phyloP scores from a whole-genome alignment of 2,329 filamentous ascomycete genomes.

The Talaromyces amestolkiae region DNA sequence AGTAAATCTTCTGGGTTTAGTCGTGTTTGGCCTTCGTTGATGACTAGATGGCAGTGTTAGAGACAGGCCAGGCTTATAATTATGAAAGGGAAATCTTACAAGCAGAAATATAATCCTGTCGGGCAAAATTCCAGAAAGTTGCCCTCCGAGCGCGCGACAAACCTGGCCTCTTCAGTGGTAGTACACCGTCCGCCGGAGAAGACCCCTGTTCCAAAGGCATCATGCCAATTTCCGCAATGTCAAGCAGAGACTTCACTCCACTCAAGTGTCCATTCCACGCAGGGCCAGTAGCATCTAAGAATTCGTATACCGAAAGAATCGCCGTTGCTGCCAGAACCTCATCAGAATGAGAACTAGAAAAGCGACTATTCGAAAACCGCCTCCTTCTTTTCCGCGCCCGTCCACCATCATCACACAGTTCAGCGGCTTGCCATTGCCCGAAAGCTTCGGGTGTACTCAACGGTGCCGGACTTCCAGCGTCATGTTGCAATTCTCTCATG shows the following conservation, averaged over 20 bases:
- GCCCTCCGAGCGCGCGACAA: constrained; percentile 57
- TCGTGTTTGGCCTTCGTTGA: constrained; percentile 60
- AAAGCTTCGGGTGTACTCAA: constrained; percentile 36
- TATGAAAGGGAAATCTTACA: constrained; percentile 42
- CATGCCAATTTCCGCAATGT: constrained; percentile 43
- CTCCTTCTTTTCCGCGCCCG: constrained; percentile 45
- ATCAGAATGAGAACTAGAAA: constrained; percentile 47
- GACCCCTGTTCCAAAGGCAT: constrained; percentile 40
- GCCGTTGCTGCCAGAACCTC: constrained; percentile 64
- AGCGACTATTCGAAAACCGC: constrained; percentile 45
- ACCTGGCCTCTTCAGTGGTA: constrained; percentile 33
- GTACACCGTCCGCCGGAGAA: constrained; percentile 41
- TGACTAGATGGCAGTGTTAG: constrained; percentile 29
- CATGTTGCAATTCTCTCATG: constrained; percentile 45
- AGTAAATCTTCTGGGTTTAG: constrained; percentile 61
- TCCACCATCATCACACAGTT: constrained; percentile 35
- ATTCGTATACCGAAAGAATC: constrained; percentile 66
- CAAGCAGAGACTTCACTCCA: constrained; percentile 62
- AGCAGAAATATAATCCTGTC: constrained; percentile 64
- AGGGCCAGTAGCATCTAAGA: constrained; percentile 62
- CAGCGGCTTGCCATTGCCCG: constrained; percentile 37
- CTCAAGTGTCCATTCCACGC: constrained; percentile 65
- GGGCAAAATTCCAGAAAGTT: constrained; percentile 66
- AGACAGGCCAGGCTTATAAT: neutral
- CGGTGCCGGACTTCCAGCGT: constrained; percentile 34